Evolutionary conservation across 2,329 filamentous ascomycete species (phyloP), one percentile per base, ranked within the genome.

Genomic region (Microcyclospora tardicrescens): DNA sequence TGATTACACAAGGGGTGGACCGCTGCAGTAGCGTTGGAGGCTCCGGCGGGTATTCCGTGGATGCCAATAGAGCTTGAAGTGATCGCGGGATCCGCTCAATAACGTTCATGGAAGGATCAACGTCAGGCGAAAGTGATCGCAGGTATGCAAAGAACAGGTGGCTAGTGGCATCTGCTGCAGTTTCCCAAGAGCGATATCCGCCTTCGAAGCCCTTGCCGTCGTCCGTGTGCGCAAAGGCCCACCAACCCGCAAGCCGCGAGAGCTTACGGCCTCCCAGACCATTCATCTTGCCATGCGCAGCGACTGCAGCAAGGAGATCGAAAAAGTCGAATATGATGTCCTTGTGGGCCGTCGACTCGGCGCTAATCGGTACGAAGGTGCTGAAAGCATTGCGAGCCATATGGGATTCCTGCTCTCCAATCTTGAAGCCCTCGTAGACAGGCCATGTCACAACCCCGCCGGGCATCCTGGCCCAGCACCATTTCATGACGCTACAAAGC

Each of bases 121-220:
- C 74, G 45, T 89, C 81, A n/a, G 91, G 89, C 2, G 85, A 78
- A 34, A 94, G 66, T 1, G 87, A 95, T 51, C 91, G 77, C 35
- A 98, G 75, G 59, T 96, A 98, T 40, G 91, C 91, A 58, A 98
- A 98, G 69, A 98, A 98, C 39, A 98, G 68, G 66, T 98, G 91
- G 55, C 87, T 94, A 14, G 89, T 86, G 38, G 91, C 91, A 69
- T 96, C 86, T 42, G 91, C 91, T 43, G 89, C 87, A 81, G 68
- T 79, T 50, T 80, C 69, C 87, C 91, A 98, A 33, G 77, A 76
- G 56, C 82, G 84, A 63, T 98, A 98, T 39, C 89, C 87, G 31
- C 84, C 84, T 50, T 96, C 91, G 52, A 98, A 98, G 12, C 91
- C 91, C 57, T 82, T 89, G 32, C 82, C 83, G 6, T 78, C 78